Base-by-base conservation (phyloP, 495 filamentous ascomycete species). In the Aspergillus baeticus region DNA sequence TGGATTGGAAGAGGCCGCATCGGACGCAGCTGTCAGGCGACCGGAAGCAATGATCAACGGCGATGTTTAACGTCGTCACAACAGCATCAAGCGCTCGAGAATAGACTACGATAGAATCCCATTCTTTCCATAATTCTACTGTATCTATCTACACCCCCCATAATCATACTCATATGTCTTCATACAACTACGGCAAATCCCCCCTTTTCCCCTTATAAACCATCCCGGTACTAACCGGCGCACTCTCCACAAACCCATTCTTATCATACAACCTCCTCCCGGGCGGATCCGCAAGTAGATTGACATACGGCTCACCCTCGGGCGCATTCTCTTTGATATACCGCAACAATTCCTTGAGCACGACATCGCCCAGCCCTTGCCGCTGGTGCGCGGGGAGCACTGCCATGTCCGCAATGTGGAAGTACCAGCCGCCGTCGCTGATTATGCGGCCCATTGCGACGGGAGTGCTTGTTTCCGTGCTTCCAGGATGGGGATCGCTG, bases 351-450 rank as follows among this genome's bases (percentile, higher is more conserved):
- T 63, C 56, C 58, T 70, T 74, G 65, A 81, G 60, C 31, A 83
- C 66, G 7, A 65, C 62, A 34, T 78, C 74, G 3, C 73, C 81
- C 0, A 84, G 61, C 5, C 81, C 80, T 38, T 74, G 73, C 23
- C 73, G 67, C 58, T 79, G 78, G 55, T 83, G 76, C 5, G 56
- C 68, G 1, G 79, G 75, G 20, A 76, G 61, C 10, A 81, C 75
- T 1, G 74, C 76, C 66, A 83, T 77, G 63, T 84, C 81, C n/a
- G 73, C 72, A 48, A 83, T 65, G 10, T 76, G 69, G 52, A 80
- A 81, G 53, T 80, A 80, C 69, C 77, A 79, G n/a, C 69, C 76
- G 10, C 79, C 78, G 61, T 84, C 81, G 20, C 77, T 73, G 49
- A 80, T 69, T 5, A 83, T 68, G 18, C 81, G 73, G 52, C 77